A percentile compares a stretch with the other conserved stretches of the same genome.
Conservation (phyloP, 2,329 filamentous ascomycete species). For the Colletotrichum costaricense region DNA sequence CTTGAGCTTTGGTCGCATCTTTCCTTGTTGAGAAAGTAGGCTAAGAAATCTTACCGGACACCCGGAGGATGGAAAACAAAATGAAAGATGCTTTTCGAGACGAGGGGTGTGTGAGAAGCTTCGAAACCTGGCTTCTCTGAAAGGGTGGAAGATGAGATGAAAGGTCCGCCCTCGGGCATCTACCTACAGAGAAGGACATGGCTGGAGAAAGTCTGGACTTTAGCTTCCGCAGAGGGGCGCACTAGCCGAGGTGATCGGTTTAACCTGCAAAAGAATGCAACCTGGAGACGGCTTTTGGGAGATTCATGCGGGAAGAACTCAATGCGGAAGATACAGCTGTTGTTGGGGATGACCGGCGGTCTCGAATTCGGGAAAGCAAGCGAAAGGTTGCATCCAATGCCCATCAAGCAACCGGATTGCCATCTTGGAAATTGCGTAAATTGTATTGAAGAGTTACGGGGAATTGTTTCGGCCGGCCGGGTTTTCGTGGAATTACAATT, state of each 20-base stretch:
- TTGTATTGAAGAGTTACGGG: not conserved
- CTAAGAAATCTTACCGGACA: conserved; percentile 16
- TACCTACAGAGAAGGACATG: not conserved
- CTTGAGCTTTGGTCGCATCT: conserved; percentile 11
- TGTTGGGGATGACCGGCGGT: not conserved
- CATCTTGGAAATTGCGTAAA: not conserved
- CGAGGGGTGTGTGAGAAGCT: conserved; percentile 11
- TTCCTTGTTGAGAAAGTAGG: not conserved
- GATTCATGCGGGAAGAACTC: not conserved
- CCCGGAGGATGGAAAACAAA: not conserved
- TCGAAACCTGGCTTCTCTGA: conserved; percentile 8
- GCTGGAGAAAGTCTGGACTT: not conserved
- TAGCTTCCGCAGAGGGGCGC: not conserved
- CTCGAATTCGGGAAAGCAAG: not conserved
- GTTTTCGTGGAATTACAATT: not conserved
- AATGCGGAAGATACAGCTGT: not conserved
- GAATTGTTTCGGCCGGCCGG: not conserved
- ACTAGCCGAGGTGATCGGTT: not conserved
- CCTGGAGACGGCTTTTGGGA: not conserved
- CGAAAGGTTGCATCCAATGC: not conserved
- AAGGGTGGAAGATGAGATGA: conserved; percentile 8
- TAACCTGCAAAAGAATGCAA: not conserved
- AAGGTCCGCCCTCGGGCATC: not conserved
- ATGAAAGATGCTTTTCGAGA: conserved; percentile 18
- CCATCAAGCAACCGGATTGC: not conserved